Conservation (phyloP, 177 flowering plant genomes). For the Telopea speciosissima region DNA sequence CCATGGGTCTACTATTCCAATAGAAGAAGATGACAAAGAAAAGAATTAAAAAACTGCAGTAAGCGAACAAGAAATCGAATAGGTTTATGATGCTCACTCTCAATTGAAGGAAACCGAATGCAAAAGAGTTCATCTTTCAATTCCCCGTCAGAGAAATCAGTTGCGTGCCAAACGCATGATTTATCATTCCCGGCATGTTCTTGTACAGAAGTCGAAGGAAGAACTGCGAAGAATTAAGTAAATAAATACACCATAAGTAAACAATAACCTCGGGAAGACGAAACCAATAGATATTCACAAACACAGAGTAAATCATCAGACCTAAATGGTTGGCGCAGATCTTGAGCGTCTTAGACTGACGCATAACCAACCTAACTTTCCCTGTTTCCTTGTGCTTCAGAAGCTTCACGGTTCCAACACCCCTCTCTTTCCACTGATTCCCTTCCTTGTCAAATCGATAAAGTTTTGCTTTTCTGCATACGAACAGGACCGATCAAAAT, state of each 20-base stretch:
- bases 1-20: too few species aligned
- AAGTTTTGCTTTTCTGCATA: constrained; percentile 64
- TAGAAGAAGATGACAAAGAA: too few species aligned
- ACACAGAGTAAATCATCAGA: constrained; percentile 16
- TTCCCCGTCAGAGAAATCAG: constrained; percentile 92
- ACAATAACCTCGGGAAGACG: background rate
- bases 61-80: background rate
- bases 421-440: constrained; percentile 94
- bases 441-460: constrained; percentile 83
- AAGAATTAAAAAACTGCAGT: too few species aligned
- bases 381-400: constrained; percentile 67
- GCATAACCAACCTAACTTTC: constrained; percentile 81
- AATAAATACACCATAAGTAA: background rate
- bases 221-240: constrained; percentile 36
- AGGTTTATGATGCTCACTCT: constrained; percentile 48
- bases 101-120: constrained; percentile 64
- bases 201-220: constrained; percentile 56
- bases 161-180: constrained; percentile 92
- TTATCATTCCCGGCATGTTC: constrained; percentile 90
- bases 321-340: constrained; percentile 92
- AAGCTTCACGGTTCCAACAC: constrained; percentile 83
- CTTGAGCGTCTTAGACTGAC: constrained; percentile 82
- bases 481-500: background rate
- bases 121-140: constrained; percentile 86
- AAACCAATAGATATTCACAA: background rate